A percentile compares a stretch with the other conserved stretches of the same genome.
phyloP scores from a whole-genome alignment of 805 yeast genomes.

The Suhomyces sp. region DNA sequence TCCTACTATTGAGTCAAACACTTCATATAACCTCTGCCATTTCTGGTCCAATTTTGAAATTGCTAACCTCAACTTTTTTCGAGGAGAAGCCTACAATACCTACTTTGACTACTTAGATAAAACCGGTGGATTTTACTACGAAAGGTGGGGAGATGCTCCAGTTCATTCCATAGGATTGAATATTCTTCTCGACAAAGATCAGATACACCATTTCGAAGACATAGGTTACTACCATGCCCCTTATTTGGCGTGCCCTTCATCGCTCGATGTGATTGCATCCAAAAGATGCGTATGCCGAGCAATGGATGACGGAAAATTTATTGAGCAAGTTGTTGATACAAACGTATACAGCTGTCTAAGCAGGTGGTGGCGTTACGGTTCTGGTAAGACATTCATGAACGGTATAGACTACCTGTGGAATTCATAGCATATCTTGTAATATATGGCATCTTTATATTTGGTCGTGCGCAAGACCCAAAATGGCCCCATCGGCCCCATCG shows the following conservation, averaged over 20 bases:
- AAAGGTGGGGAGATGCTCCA: slow-evolving; percentile 61
- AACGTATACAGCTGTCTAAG: slow-evolving; percentile 61
- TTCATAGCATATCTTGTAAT: background rate
- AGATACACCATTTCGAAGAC: slow-evolving; percentile 45
- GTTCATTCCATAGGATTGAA: slow-evolving; percentile 40
- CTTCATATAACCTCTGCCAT: slow-evolving; percentile 54
- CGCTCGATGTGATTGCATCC: slow-evolving; percentile 28
- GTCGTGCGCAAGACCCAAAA: slow-evolving; percentile 10
- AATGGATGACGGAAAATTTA: slow-evolving; percentile 8
- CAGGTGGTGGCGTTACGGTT: slow-evolving; percentile 74
- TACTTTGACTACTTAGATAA: slow-evolving; percentile 47
- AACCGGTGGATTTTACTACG: slow-evolving; percentile 54
- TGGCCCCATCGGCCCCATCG: slow-evolving; percentile 9
- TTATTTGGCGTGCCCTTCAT: slow-evolving; percentile 39
- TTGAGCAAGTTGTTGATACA: slow-evolving; percentile 37
- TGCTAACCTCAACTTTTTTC: slow-evolving; percentile 48
- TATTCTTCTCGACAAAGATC: slow-evolving; percentile 32
- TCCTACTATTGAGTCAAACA: slow-evolving; percentile 9
- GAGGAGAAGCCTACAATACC: slow-evolving; percentile 44
- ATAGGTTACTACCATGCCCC: slow-evolving; percentile 45
- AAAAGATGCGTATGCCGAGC: slow-evolving; percentile 40
- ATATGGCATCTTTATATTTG: background rate
- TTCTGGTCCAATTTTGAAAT: slow-evolving; percentile 67
- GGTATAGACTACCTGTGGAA: slow-evolving; percentile 27
- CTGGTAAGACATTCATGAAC: slow-evolving; percentile 56